Conservation (phyloP, 495 filamentous ascomycete species). For the Daldinia caldariorum region DNA sequence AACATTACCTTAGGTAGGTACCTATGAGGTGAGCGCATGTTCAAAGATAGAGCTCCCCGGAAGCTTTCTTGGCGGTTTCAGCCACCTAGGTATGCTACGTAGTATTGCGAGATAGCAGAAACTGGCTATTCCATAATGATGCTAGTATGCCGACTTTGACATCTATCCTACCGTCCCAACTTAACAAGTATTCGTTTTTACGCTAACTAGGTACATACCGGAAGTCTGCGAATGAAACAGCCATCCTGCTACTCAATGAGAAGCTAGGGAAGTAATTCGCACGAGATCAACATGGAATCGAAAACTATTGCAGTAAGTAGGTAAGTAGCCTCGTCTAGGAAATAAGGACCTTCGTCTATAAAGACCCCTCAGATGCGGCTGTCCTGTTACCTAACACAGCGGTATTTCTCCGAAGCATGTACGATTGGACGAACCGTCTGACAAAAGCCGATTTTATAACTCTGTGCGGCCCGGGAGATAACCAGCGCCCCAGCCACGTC, state of each 20-base stretch:
- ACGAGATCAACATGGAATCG: not conserved
- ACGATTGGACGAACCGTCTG: slow-evolving; percentile 34
- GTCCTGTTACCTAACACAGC: slow-evolving; percentile 9
- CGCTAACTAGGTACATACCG: not conserved
- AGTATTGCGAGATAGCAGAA: not conserved
- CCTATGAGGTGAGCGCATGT: slow-evolving; percentile 4
- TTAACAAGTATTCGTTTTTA: not conserved
- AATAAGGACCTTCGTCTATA: not conserved
- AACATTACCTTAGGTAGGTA: too few species aligned
- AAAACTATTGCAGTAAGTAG: not conserved
- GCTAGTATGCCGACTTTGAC: not conserved
- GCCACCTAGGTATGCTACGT: not conserved
- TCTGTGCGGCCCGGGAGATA: slow-evolving; percentile 12
- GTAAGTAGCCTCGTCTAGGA: slow-evolving; percentile 1
- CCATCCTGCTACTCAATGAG: not conserved
- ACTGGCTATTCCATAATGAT: not conserved
- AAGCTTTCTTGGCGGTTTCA: slow-evolving; percentile 37
- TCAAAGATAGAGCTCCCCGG: slow-evolving; percentile 1
- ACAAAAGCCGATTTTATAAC: slow-evolving; percentile 19
- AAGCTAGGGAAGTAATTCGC: not conserved
- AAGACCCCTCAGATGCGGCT: slow-evolving; percentile 26
- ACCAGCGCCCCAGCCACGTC: slow-evolving; percentile 41
- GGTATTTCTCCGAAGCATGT: slow-evolving; percentile 24
- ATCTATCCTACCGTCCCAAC: not conserved
- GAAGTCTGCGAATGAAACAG: not conserved